Evolutionary conservation across 805 yeast species (phyloP).

Genomic region (Saccharomycopsis sp.): DNA sequence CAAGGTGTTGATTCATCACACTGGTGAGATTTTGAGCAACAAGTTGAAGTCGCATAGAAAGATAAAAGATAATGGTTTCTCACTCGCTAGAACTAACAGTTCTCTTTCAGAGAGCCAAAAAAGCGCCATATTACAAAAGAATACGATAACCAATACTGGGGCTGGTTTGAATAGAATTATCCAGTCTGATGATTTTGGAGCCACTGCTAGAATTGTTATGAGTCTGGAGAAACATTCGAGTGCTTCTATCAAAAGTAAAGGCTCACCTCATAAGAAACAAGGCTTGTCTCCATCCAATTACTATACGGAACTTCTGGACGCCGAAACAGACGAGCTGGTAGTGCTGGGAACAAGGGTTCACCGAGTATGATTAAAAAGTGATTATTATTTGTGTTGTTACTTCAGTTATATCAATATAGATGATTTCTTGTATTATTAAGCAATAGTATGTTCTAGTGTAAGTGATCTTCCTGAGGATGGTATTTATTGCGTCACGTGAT

Average conservation of each 20-base stretch:
- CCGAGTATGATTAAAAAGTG: no score
- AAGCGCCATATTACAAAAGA: neutral
- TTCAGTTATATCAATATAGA: neutral
- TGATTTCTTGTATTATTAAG: neutral
- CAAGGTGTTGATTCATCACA: conserved; percentile 47
- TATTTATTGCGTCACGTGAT: neutral
- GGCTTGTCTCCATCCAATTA: neutral
- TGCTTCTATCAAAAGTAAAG: neutral
- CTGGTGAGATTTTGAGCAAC: conserved; percentile 57
- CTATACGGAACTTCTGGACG: neutral
- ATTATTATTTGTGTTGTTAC: no score
- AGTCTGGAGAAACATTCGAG: neutral
- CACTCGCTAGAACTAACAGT: neutral
- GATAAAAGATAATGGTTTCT: neutral
- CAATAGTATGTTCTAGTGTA: neutral
- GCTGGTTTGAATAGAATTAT: neutral
- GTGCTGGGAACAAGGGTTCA: neutral
- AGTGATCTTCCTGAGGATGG: neutral
- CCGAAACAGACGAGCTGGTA: neutral
- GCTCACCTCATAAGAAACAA: neutral
- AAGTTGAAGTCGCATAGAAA: conserved; percentile 41
- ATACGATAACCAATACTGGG: neutral
- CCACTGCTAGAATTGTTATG: neutral
- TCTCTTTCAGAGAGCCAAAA: neutral
- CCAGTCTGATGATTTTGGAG: neutral